A percentile compares a stretch with the other conserved stretches of the same genome.
These are phyloP conservation scores for Daphne laureola DNA, from an alignment of 441 rosid species.

Conservation along the genomic window DNA sequence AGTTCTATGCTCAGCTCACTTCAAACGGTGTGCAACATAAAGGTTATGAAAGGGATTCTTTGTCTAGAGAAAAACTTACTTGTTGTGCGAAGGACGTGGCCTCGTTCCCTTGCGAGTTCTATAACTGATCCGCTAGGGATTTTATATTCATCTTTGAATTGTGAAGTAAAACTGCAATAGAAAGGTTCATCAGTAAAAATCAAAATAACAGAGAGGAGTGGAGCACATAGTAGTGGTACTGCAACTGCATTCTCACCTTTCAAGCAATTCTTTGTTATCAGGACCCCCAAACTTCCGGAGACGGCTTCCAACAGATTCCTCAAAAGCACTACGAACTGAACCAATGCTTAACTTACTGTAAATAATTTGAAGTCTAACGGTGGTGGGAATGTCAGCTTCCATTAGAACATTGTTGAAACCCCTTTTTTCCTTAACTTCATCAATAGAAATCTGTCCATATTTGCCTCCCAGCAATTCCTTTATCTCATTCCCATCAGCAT, in stretches of 20 bases:
- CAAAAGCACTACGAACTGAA: constrained; percentile 73
- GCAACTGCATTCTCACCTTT: constrained; percentile 33
- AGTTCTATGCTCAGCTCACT: no score
- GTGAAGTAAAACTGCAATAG: constrained; percentile 62
- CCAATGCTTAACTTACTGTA: constrained; percentile 64
- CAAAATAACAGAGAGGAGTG: neutral
- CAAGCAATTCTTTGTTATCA: constrained; percentile 68
- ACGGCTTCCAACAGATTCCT: constrained; percentile 80
- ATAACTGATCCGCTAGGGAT: constrained; percentile 71
- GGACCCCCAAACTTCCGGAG: constrained; percentile 62
- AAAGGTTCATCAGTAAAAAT: neutral
- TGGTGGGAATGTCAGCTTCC: constrained; percentile 58
- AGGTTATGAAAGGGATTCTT: no score
- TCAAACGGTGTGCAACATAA: no score
- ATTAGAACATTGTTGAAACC: constrained; percentile 45
- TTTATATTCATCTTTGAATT: constrained; percentile 85
- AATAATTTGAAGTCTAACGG: constrained; percentile 71
- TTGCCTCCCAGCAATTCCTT: constrained; percentile 53
- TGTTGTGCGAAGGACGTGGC: constrained; percentile 54
- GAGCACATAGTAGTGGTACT: neutral
- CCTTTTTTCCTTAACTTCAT: constrained; percentile 55
- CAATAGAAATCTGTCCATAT: constrained; percentile 41
- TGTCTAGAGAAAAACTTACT: constrained; percentile 35
- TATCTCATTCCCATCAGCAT: constrained; percentile 55
- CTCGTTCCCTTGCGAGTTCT: constrained; percentile 64